Evolutionary conservation across 2,329 filamentous ascomycete genomes (phyloP).

Genomic region (Pseudogymnoascus sp.): DNA sequence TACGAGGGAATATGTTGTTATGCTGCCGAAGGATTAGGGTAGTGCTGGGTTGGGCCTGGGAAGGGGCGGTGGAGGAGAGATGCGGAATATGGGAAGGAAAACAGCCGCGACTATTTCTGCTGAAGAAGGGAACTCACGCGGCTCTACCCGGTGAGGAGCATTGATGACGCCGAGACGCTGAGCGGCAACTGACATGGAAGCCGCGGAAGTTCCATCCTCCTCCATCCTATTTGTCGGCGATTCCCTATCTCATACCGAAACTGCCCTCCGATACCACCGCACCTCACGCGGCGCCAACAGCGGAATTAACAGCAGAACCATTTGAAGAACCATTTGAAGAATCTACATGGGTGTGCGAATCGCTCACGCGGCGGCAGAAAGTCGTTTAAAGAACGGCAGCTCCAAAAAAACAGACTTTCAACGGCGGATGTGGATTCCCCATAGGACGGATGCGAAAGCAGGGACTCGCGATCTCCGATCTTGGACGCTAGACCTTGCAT

Average conservation of each 20-base stretch:
- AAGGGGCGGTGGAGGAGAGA: background rate
- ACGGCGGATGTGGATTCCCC: background rate
- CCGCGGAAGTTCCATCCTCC: background rate
- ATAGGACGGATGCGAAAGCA: background rate
- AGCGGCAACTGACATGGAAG: background rate
- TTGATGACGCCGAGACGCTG: background rate
- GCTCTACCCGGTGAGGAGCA: background rate
- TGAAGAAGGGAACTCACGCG: background rate
- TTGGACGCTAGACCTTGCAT: slow-evolving; percentile 1
- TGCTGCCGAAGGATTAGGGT: slow-evolving; percentile 47
- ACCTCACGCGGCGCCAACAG: background rate
- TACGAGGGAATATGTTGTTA: slow-evolving; percentile 88
- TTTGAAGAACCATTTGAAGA: slow-evolving; percentile 24
- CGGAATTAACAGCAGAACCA: slow-evolving; percentile 16
- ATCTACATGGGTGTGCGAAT: background rate
- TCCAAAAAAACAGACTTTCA: too few relatives aligned
- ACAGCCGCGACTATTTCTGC: background rate
- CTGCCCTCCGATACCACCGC: background rate
- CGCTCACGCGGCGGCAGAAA: background rate
- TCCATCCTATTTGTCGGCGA: background rate
- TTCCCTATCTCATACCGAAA: background rate
- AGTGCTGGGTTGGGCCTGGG: background rate
- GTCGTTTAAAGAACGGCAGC: background rate
- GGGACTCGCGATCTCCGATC: background rate
- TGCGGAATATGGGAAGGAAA: background rate